phyloP scores from a whole-genome alignment of 1,284 basidiomycete genomes.

The Ceratobasidium sp. region DNA sequence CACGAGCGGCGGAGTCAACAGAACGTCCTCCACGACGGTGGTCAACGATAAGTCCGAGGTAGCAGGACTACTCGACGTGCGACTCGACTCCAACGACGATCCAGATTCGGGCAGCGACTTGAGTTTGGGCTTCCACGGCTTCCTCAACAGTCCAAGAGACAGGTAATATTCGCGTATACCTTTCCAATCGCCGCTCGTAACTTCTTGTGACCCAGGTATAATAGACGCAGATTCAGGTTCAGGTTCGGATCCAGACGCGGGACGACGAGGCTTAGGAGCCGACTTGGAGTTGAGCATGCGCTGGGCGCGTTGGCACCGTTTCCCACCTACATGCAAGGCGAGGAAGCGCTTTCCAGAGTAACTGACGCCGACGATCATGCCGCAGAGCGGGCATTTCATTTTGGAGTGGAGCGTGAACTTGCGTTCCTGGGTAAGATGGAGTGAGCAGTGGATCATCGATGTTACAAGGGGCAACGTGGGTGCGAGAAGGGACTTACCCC shows the following conservation, averaged over 20 bases:
- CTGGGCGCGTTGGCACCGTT: neutral
- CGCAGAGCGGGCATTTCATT: conserved; percentile 20
- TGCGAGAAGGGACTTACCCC: neutral
- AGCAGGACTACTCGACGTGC: neutral
- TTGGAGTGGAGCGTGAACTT: conserved; percentile 1
- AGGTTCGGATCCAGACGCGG: too few species aligned
- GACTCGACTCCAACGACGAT: too few species aligned
- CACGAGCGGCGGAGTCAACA: neutral
- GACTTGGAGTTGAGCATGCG: conserved; percentile 4
- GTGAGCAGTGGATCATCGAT: neutral
- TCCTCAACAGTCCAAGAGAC: neutral
- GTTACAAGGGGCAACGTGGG: neutral
- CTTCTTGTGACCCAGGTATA: neutral
- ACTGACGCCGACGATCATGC: neutral
- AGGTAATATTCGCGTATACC: neutral
- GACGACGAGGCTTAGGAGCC: neutral
- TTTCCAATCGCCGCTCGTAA: neutral
- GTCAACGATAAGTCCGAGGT: neutral
- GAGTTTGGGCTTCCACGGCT: too few species aligned
- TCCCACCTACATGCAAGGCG: neutral
- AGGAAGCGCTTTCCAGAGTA: neutral
- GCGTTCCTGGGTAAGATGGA: conserved; percentile 1
- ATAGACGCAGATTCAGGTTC: neutral
- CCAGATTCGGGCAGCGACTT: too few species aligned
- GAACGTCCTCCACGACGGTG: neutral